Base-by-base conservation (phyloP, 176 grass and related monocot species). In the Dendrocalamus sinicus region DNA sequence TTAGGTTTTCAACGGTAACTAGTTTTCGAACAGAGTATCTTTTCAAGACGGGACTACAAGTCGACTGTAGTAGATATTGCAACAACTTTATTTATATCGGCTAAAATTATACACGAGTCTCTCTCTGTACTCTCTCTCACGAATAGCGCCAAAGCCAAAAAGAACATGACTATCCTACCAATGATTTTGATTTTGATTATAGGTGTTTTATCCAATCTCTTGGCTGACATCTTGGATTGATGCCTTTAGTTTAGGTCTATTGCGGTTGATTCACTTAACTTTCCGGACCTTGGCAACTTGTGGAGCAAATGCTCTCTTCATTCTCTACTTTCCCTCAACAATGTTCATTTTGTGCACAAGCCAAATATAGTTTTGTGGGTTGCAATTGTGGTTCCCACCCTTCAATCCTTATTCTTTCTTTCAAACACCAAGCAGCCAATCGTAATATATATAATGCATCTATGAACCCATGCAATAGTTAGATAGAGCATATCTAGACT, bases 391-490 rank as follows among this genome's bases (percentile, higher is more conserved):
- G 17, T 16, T 72, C 54, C 13, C 9, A 10, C 46, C 4, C 19
- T 12, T 45, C 23, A 22, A 17, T 45, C 44, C 19, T 63, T 40
- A 8, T 15, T 68, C 45, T 71, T 53, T 53, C 30, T 22, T 76
- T 64, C 52, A 22, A 70, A 78, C 35, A 22, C 48, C 32, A 71
- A 35, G 44, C 64, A 12, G 12, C 64, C 67, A 45, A 86, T 80
- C 32, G 7, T 62, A 61, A 11, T 69, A 23, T 30, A 68, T 65
- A 26, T 32, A 67, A 24, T 28, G 4, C n/a, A 50, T 60, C 6
- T 35, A 65, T 20, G 32, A 64, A 14, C 35, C 10, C 6, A 6
- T 73, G 7, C 58, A 41, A 8, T 39, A 58, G 8, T 12, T 47
- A 12, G 24, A 68, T 24, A 46, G 22, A 72, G 22, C 41, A 59